Base-by-base conservation (phyloP, 129 eudicot genomes). In the Saposhnikovia divaricata region DNA sequence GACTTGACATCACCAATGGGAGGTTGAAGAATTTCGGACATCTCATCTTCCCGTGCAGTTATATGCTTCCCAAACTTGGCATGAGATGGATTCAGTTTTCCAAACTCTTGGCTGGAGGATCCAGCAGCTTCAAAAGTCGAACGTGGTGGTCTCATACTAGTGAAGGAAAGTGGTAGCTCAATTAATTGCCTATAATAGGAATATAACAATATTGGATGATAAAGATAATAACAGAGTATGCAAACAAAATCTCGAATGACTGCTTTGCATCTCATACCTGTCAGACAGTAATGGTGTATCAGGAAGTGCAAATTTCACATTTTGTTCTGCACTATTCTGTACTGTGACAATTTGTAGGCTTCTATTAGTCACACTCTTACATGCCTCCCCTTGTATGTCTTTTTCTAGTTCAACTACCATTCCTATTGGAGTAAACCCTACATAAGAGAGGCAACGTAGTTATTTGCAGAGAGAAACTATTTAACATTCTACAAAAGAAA, bases 1-100 rank as follows among this genome's bases (percentile, higher is more conserved):
- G 89, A 83, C 81, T 95, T 87, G 79, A 95, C 83, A 28, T 91
- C 87, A n/a, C 88, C 80, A 11, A 77, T 72, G 0, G 92, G 87
- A 46, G 91, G 87, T 84, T 90, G 93, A 18, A 90, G 91, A 75
- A 88, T 77, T 53, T 84, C 88, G 0, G 98, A 97, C 69, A 94
- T 84, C 76, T 90, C 96, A 21, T 94, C 90, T 85, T 87, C 96
- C 40, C 75, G 72, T 42, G 82, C 86, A 9, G 85, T 77, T 78
- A 86, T 65, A 38, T 80, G 91, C 79, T 89, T 88, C 72, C 87
- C 90, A 11, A 78, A 69, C 83, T 77, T 86, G 28, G 89, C 59
- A 48, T 77, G 90, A 45, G 83, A 81, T 77, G 80, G 82, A 72
- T 79, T 85, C 19, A 85, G 80, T 72, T 85, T 87, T 68, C 85